Conservation (phyloP, 2,329 filamentous ascomycete genomes). For the Trichoderma gracile region DNA sequence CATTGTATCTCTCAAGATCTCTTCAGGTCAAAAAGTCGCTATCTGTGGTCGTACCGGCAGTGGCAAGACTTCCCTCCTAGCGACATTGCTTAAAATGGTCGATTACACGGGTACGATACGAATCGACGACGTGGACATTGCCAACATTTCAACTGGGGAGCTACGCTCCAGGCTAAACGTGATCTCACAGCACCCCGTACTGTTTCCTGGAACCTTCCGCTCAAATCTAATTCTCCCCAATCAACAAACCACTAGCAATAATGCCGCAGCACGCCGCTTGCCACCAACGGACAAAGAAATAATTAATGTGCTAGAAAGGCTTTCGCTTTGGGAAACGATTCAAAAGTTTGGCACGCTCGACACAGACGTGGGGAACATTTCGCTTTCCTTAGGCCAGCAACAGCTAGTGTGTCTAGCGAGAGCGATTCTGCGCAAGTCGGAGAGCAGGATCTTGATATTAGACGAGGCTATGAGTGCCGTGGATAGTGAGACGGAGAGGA, state of each 20-base stretch:
- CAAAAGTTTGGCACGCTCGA: conserved; percentile 23
- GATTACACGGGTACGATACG: conserved; percentile 25
- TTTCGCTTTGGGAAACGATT: conserved; percentile 25
- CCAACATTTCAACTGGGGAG: conserved; percentile 25
- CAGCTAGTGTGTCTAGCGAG: conserved; percentile 30
- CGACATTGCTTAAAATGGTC: conserved; percentile 27
- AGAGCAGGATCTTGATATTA: conserved; percentile 27
- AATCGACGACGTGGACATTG: conserved; percentile 28
- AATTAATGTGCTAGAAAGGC: conserved; percentile 17
- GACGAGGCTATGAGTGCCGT: conserved; percentile 30
- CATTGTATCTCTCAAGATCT: conserved; percentile 21
- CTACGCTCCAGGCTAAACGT: conserved; percentile 29
- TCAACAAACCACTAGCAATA: not conserved
- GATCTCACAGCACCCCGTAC: conserved; percentile 29
- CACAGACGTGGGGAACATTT: conserved; percentile 13
- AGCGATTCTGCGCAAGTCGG: conserved; percentile 27
- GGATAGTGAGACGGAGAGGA: conserved; percentile 27
- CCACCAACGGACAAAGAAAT: conserved; percentile 23
- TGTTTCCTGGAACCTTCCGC: conserved; percentile 27
- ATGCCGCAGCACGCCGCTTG: not conserved
- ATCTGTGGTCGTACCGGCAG: conserved; percentile 42
- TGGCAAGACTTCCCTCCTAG: conserved; percentile 31
- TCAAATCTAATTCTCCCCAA: conserved; percentile 26
- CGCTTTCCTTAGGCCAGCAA: conserved; percentile 28
- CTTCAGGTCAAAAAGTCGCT: conserved; percentile 34